Evolutionary conservation across 805 yeast genomes (phyloP), one percentile per base, ranked within the genome.

Genomic region (Candida ficus): DNA sequence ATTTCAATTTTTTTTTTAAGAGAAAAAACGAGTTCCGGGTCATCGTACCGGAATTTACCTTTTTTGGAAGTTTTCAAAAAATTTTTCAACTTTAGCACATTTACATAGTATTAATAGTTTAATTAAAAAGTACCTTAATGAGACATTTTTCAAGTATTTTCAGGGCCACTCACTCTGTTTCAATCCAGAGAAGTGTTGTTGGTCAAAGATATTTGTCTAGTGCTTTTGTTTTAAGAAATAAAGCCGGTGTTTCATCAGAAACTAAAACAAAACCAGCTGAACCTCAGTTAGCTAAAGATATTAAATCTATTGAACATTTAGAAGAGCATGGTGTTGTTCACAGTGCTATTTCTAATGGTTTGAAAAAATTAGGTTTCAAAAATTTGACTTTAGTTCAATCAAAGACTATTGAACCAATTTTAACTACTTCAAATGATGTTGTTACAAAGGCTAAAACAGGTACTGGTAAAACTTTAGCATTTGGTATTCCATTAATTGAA

Each of bases 391-490:
- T 80, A 4, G 91, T 84, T 22, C 95, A 85, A 58, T 73, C 75
- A 42, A 66, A 71, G 48, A 68, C 89, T 11, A 70, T 84, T 33
- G 65, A 70, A 35, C 83, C 85, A 18, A 70, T 77, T 31, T 62
- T 83, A 29, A 54, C 66, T 13, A 66, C 68, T 29, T 66, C 71
- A n/a, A 60, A 68, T 14, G 90, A 91, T 48, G 68, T 87, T 32
- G 87, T 89, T 18, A 89, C 88, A 29, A 73, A 95, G 54, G 96
- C 97, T 21, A 87, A 87, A 60, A 89, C 97, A 4, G 97, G 97
- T 59, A 89, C 97, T 2, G 97, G 97, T 55, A 89, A 89, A 61
- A 89, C 97, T 0, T 77, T 85, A 47, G 95, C 96, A 0, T 89
- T 87, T 60, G 82, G 90, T 45, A 68, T 90, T 32, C 96, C 96